These are phyloP conservation scores for Boletus huronensis DNA, from an alignment of 768 basidiomycete species.

Conservation along the genomic window DNA sequence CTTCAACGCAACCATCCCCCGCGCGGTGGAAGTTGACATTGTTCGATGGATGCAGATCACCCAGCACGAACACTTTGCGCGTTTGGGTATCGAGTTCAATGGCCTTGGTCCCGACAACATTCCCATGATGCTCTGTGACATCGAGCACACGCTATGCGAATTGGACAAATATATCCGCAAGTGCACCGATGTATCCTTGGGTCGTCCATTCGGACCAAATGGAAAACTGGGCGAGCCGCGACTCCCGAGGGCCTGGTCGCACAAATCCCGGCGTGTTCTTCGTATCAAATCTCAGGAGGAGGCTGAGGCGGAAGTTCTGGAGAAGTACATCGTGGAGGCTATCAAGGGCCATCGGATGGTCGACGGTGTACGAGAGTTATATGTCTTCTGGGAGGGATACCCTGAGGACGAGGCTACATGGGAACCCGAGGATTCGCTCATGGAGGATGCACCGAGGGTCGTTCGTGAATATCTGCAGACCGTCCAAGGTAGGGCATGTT, in stretches of 20 bases:
- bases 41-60: slow-evolving; percentile 61
- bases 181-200: slow-evolving; percentile 24
- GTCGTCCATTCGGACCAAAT: slow-evolving; percentile 38
- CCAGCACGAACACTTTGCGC: slow-evolving; percentile 58
- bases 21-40: slow-evolving; percentile 50
- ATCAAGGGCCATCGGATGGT: slow-evolving; percentile 35
- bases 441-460: slow-evolving; percentile 45
- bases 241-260: slow-evolving; percentile 56
- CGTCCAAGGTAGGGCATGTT: slow-evolving; percentile 6
- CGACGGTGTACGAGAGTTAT: slow-evolving; percentile 39
- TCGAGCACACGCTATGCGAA: slow-evolving; percentile 80
- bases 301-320: slow-evolving; percentile 32
- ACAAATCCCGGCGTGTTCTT: slow-evolving; percentile 39
- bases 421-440: slow-evolving; percentile 48
- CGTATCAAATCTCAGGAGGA: slow-evolving; percentile 40
- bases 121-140: slow-evolving; percentile 62
- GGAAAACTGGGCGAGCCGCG: slow-evolving; percentile 23
- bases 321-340: slow-evolving; percentile 44
- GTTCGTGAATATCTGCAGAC: slow-evolving; percentile 40
- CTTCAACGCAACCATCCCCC: slow-evolving; percentile 46
- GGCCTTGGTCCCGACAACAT: slow-evolving; percentile 47
- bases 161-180: slow-evolving; percentile 70
- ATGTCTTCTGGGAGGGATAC: slow-evolving; percentile 58
- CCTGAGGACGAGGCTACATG: slow-evolving; percentile 49
- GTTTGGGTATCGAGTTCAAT: slow-evolving; percentile 51